These are phyloP conservation scores for Fusarium siculi DNA, from an alignment of 2,329 filamentous ascomycete species.

Conservation along the genomic window DNA sequence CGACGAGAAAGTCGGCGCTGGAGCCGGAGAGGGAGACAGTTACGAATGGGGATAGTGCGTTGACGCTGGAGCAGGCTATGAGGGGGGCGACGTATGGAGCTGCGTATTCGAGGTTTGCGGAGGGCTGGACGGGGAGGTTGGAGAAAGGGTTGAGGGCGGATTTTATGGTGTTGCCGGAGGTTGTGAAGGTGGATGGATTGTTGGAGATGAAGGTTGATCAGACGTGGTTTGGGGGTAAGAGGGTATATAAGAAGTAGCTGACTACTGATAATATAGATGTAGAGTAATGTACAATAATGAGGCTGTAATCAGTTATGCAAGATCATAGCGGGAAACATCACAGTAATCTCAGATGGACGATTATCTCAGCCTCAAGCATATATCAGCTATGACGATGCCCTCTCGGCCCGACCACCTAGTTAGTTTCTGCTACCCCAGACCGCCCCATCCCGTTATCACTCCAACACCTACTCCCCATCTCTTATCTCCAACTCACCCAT, in stretches of 20 bases:
- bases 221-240: constrained; percentile 23
- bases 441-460: neutral
- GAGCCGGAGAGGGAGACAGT: constrained; percentile 55
- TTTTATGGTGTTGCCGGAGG: constrained; percentile 54
- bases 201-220: constrained; percentile 22
- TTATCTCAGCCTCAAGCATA: neutral
- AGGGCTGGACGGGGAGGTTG: constrained; percentile 63
- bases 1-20: constrained; percentile 65
- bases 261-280: neutral
- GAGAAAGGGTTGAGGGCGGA: constrained; percentile 65
- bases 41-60: constrained; percentile 64
- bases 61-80: constrained; percentile 65
- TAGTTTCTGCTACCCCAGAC: constrained; percentile 14
- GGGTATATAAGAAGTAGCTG: neutral
- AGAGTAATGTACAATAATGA: no score
- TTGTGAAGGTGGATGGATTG: neutral
- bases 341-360: no score
- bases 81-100: constrained; percentile 64
- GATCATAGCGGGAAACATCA: no score
- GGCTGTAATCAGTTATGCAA: no score
- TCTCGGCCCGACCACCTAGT: neutral
- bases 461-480: no score
- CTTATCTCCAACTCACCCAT: neutral
- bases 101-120: constrained; percentile 68
- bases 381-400: neutral